Evolutionary conservation across 306 rosid genomes (phyloP), one percentile per base, ranked within the genome.

Genomic region (Biancaea sappan): DNA sequence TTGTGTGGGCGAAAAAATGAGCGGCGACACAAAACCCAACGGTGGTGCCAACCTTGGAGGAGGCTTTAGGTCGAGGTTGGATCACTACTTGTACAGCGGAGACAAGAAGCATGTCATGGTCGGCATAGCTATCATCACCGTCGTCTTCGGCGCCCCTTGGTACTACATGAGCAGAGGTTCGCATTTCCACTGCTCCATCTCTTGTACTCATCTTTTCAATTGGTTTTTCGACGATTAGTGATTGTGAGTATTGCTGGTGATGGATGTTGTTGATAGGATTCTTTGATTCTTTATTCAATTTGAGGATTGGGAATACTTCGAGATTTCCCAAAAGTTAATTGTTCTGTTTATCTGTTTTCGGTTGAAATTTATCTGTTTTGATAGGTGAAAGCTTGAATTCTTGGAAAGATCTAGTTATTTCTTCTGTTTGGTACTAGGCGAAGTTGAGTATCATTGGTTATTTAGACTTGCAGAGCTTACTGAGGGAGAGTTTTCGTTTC

Each of bases 61-160:
- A 0, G 84, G 85, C 18, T 94, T 94, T 52, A 82, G 84, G 80
- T 83, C 89, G 5, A 90, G n/a, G 34, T 37, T 90, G 83, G 88
- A 91, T 73, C 89, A 77, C 82, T 81, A 74, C 43, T 73, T 94
- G 9, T 87, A 94, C 75, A 94, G 97, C 44, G 97, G 98, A 0
- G 96, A 93, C 2, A 93, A 93, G 69, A 94, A 90, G 66, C 98
- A 94, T 53, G 98, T 94, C 31, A 56, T 80, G 37, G 86, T 75
- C 21, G 98, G 97, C 68, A 68, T 94, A 76, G 93, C 86, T 64
- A 73, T 94, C 76, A 80, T 94, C 80, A 58, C 82, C 72, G 84
- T 79, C 34, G 81, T 83, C 51, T 91, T 91, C 56, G 78, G 80
- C 56, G 31, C 91, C 43, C 98, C 97, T 18, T 94, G 97, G 98